A percentile compares a stretch with the other conserved stretches of the same genome.
These are phyloP conservation scores for Malus asiatica DNA, from an alignment of 306 rosid species.

Conservation along the genomic window DNA sequence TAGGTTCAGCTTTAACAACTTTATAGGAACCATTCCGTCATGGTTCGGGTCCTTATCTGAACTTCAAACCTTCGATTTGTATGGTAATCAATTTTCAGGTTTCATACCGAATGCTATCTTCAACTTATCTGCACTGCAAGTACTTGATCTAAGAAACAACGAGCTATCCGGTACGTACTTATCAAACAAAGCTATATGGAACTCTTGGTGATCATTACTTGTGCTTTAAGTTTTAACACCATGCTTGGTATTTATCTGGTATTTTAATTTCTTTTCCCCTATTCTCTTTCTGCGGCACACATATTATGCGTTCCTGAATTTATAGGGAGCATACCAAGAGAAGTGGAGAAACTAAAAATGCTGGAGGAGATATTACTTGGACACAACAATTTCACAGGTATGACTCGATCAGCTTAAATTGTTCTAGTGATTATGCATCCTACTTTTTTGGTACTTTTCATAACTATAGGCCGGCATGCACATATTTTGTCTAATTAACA, in stretches of 20 bases:
- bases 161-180: conserved; percentile 7
- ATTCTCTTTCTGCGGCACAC: too few relatives aligned
- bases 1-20: not conserved
- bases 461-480: too few relatives aligned
- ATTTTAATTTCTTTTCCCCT: too few relatives aligned
- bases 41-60: conserved; percentile 7
- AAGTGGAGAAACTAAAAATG: not conserved
- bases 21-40: not conserved
- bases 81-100: not conserved
- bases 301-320: too few relatives aligned
- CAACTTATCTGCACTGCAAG: conserved; percentile 13
- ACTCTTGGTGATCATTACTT: not conserved
- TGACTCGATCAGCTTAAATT: not conserved
- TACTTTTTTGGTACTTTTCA: too few relatives aligned
- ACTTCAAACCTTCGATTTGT: not conserved
- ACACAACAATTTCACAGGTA: not conserved
- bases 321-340: conserved; percentile 23
- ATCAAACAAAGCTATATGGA: not conserved
- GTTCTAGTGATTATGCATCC: too few relatives aligned
- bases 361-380: not conserved
- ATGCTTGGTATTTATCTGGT: too few relatives aligned
- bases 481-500: not conserved
- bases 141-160: not conserved
- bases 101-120: not conserved
- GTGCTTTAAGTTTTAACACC: not conserved